A percentile compares a stretch with the other conserved stretches of the same genome.
phyloP scores from a whole-genome alignment of 1,284 basidiomycete genomes.

The Fomitiporia mediterranea region DNA sequence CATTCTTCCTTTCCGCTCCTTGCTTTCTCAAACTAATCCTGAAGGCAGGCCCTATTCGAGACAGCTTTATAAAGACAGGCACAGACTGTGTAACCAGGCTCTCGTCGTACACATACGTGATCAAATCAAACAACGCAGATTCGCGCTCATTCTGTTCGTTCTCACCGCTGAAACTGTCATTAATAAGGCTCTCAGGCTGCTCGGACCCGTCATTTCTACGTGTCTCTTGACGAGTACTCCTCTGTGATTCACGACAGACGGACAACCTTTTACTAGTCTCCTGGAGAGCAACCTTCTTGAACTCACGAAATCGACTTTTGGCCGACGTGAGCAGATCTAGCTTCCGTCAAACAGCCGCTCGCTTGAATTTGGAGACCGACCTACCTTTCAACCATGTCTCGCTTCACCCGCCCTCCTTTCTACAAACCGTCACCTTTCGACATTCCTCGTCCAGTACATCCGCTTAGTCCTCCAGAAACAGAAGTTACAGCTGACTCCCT shows the following conservation, averaged over 20 bases:
- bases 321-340: not conserved
- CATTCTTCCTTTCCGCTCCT: constrained; percentile 6
- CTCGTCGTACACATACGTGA: constrained; percentile 6
- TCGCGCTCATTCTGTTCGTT: constrained; percentile 14
- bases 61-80: not conserved
- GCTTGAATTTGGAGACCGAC: constrained; percentile 1
- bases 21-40: not conserved
- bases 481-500: constrained; percentile 35
- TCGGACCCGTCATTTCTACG: not conserved
- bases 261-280: constrained; percentile 4
- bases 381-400: constrained; percentile 38
- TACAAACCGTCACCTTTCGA: constrained; percentile 47
- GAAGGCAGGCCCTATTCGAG: constrained; percentile 11
- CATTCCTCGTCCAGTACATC: constrained; percentile 38
- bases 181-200: not conserved
- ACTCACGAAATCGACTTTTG: constrained; percentile 4
- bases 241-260: not conserved
- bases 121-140: constrained; percentile 16
- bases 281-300: constrained; percentile 12
- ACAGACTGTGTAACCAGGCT: constrained; percentile 5
- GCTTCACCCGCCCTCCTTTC: constrained; percentile 41
- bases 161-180: constrained; percentile 2
- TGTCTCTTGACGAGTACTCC: constrained; percentile 1
- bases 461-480: constrained; percentile 53
- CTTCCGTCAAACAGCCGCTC: not conserved